Evolutionary conservation across 2,329 filamentous ascomycete species (phyloP).

Genomic region (Cercospora berteroae): DNA sequence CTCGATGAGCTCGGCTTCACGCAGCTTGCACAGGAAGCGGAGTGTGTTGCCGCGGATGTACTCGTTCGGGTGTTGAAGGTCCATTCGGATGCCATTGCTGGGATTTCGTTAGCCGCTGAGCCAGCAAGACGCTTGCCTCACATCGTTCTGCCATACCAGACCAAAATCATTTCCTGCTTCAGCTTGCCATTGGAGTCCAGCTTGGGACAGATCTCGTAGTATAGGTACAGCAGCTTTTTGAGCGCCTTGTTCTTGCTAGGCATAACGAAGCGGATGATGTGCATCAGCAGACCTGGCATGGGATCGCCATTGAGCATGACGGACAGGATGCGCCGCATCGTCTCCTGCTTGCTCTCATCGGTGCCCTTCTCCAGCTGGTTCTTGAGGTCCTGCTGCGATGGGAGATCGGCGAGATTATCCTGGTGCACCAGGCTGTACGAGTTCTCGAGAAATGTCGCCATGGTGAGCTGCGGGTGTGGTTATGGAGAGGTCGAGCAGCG

Average conservation of each 20-base stretch:
- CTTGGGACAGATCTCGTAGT: slow-evolving; percentile 98
- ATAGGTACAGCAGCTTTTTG: slow-evolving; percentile 98
- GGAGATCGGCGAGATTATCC: slow-evolving; percentile 94
- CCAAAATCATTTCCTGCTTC: slow-evolving; percentile 99
- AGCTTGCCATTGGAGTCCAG: slow-evolving; percentile 87
- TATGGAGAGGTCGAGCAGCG: neutral
- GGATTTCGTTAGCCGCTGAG: slow-evolving; percentile 12
- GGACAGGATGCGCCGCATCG: slow-evolving; percentile 89
- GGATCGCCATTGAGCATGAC: slow-evolving; percentile 98
- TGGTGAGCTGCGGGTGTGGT: slow-evolving; percentile 50
- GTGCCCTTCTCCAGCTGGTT: slow-evolving; percentile 51
- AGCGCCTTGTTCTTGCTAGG: slow-evolving; percentile 93
- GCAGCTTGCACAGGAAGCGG: slow-evolving; percentile 93
- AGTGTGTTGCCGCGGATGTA: slow-evolving; percentile 98
- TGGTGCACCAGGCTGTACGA: slow-evolving; percentile 96
- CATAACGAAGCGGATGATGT: slow-evolving; percentile 99
- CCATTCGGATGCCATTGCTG: slow-evolving; percentile 96
- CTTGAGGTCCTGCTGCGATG: slow-evolving; percentile 84
- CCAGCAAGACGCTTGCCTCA: neutral
- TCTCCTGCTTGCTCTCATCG: slow-evolving; percentile 42
- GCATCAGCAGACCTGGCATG: slow-evolving; percentile 94
- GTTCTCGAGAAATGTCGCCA: slow-evolving; percentile 93
- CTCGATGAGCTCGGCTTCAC: slow-evolving; percentile 93
- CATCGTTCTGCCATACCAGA: slow-evolving; percentile 67
- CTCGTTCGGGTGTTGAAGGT: slow-evolving; percentile 95